Evolutionary conservation across 768 basidiomycete species (phyloP).

Genomic region (Pleurotus eryngii): DNA sequence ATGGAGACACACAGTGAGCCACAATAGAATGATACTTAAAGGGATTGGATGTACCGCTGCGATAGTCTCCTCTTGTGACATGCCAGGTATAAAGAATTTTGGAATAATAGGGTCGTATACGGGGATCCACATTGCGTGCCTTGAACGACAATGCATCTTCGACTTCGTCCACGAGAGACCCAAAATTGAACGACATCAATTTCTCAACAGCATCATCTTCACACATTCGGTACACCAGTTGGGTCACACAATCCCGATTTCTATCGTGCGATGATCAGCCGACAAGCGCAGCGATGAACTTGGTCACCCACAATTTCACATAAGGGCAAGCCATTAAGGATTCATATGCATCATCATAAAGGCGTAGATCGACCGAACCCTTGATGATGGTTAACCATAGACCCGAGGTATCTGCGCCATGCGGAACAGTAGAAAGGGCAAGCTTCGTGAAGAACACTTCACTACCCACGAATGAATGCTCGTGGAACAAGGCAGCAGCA

Average conservation of each 20-base stretch:
- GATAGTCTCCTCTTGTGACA: constrained; percentile 81
- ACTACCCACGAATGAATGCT: constrained; percentile 46
- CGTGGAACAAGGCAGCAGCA: constrained; percentile 70
- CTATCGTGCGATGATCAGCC: constrained; percentile 35
- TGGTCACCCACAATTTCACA: constrained; percentile 66
- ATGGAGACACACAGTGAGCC: constrained; percentile 8
- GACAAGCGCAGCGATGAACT: background rate
- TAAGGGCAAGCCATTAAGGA: constrained; percentile 72
- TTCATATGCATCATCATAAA: constrained; percentile 87
- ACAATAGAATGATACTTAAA: constrained; percentile 7
- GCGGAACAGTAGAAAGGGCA: constrained; percentile 68
- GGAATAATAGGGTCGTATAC: constrained; percentile 80
- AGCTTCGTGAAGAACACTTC: constrained; percentile 76
- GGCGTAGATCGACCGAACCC: constrained; percentile 66
- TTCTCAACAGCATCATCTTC: constrained; percentile 79
- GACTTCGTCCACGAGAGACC: constrained; percentile 81
- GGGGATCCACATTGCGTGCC: constrained; percentile 89
- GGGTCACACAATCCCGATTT: constrained; percentile 76
- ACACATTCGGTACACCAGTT: constrained; percentile 89
- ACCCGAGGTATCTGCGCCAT: constrained; percentile 52
- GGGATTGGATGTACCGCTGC: constrained; percentile 64
- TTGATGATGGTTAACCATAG: constrained; percentile 80
- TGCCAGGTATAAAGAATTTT: constrained; percentile 95
- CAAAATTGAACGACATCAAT: constrained; percentile 80
- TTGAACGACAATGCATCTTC: constrained; percentile 89